Percentiles rank a stretch among this genome's conserved stretches.
These are phyloP conservation scores for Trichothecium roseum DNA, from an alignment of 2,329 filamentous ascomycete species.

Conservation along the genomic window DNA sequence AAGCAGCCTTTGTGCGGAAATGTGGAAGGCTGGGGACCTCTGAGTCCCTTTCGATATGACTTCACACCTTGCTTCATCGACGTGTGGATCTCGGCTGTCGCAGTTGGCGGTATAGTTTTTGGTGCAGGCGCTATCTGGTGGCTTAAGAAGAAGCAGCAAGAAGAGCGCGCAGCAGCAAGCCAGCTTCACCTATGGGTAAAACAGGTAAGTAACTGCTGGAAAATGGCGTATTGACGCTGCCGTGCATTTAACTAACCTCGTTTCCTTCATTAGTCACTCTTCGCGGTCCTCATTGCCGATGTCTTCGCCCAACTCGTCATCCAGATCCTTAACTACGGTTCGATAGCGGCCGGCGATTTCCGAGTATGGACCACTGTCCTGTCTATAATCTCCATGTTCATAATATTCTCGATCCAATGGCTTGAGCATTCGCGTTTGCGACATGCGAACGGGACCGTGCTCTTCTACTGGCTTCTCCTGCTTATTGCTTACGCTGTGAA, in stretches of 20 bases:
- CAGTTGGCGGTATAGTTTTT: slow-evolving; percentile 66
- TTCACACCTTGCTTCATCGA: slow-evolving; percentile 98
- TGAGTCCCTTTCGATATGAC: slow-evolving; percentile 81
- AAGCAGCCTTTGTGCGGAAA: slow-evolving; percentile 77
- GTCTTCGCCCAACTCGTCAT: slow-evolving; percentile 63
- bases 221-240: not conserved
- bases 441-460: slow-evolving; percentile 75
- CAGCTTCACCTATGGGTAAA: slow-evolving; percentile 87
- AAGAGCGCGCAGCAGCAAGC: slow-evolving; percentile 35
- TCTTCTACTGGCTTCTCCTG: slow-evolving; percentile 89
- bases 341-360: slow-evolving; percentile 70
- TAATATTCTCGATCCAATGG: slow-evolving; percentile 76
- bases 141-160: slow-evolving; percentile 58
- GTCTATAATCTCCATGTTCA: slow-evolving; percentile 59
- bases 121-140: slow-evolving; percentile 74
- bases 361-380: slow-evolving; percentile 72
- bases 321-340: slow-evolving; percentile 60
- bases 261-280: slow-evolving; percentile 32
- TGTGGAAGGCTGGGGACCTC: slow-evolving; percentile 86
- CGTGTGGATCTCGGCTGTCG: slow-evolving; percentile 71
- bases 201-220: slow-evolving; percentile 45
- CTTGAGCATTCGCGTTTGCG: slow-evolving; percentile 74
- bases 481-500: slow-evolving; percentile 71
- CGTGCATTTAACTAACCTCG: not conserved
- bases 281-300: slow-evolving; percentile 57